Base-by-base conservation (phyloP, 140 eudicot genomes). In the Flaveria floridana region DNA sequence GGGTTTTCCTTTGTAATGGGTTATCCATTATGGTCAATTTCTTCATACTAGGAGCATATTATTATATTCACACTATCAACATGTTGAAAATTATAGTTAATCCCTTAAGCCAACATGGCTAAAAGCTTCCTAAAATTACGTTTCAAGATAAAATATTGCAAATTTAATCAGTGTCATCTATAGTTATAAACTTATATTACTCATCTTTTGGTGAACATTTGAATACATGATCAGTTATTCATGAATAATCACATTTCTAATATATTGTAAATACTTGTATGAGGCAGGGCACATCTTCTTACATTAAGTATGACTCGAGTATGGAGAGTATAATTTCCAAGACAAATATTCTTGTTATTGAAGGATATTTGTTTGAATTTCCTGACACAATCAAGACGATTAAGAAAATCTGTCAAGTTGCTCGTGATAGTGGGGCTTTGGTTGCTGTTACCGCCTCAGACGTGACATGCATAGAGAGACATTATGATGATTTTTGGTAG, bases 401-500 rank as follows among this genome's bases (percentile, higher is more conserved):
- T 69, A 78, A 84, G 50, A 86, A 72, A 85, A 94, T 94, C 23
- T 90, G 99, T 57, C 87, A 90, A 85, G 88, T 86, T 74, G 99
- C 99, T 59, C 97, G 85, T 56, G 86, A 84, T 73, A 80, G 70
- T 79, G 99, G 97, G 74, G 96, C 93, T 79, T 80, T 94, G 52
- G 86, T 94, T 77, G 99, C 99, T 73, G 86, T 94, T 65, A 90
- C 99, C 7, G 99, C 99, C 55, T 94, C 99, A 18, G 99, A 94
- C 18, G 91, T 90, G 57, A 88, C 94, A 68, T 94, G 99, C 87
- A 94, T 94, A 63, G 97, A 94, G 83, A 88, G 96, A 61, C 99
- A 94, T 77, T 94, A 89, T 14, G 97, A 94, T 73, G 87, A 90
- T 81, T 94, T 83, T 85, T 94, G 99, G 99, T 94, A 88, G 67